phyloP scores from a whole-genome alignment of 2,329 filamentous ascomycete species.

The Penicillium sp. region DNA sequence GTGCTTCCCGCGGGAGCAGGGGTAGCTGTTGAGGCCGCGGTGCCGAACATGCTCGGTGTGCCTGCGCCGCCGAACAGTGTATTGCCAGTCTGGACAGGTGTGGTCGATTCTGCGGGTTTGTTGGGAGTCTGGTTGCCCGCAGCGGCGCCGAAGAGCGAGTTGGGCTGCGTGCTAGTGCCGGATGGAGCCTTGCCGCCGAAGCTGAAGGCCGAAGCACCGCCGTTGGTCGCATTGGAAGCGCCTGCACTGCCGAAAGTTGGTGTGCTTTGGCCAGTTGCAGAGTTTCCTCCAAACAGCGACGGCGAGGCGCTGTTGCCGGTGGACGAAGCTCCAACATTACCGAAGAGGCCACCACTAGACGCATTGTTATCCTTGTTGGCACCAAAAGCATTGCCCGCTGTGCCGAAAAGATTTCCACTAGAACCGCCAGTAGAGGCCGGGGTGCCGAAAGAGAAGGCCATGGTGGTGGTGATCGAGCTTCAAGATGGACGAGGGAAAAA shows the following conservation, averaged over 20 bases:
- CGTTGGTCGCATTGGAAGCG: conserved; percentile 20
- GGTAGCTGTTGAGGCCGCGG: conserved; percentile 33
- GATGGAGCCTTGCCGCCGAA: conserved; percentile 33
- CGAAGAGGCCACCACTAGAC: conserved; percentile 40
- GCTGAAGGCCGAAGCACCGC: conserved; percentile 32
- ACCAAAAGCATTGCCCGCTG: conserved; percentile 33
- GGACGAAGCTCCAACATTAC: conserved; percentile 39
- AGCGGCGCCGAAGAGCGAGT: conserved; percentile 30
- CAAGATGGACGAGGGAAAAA: conserved; percentile 16
- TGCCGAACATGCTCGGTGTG: conserved; percentile 34
- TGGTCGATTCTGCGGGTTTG: conserved; percentile 35
- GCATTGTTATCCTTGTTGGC: conserved; percentile 31
- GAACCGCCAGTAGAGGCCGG: conserved; percentile 37
- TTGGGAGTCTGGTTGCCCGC: conserved; percentile 34
- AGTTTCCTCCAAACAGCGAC: conserved; percentile 35
- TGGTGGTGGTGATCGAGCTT: conserved; percentile 28
- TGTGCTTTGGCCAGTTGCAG: conserved; percentile 17
- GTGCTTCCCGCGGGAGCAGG: conserved; percentile 36
- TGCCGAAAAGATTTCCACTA: conserved; percentile 35
- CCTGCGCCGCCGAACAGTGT: conserved; percentile 36
- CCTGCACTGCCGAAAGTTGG: conserved; percentile 30
- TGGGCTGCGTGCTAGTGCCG: conserved; percentile 23
- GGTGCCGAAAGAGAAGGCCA: conserved; percentile 41
- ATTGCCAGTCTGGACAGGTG: conserved; percentile 31
- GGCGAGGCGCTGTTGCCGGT: conserved; percentile 31